These are phyloP conservation scores for Anastatica hierochuntica DNA, from an alignment of 345 rosid genomes.

Conservation along the genomic window DNA sequence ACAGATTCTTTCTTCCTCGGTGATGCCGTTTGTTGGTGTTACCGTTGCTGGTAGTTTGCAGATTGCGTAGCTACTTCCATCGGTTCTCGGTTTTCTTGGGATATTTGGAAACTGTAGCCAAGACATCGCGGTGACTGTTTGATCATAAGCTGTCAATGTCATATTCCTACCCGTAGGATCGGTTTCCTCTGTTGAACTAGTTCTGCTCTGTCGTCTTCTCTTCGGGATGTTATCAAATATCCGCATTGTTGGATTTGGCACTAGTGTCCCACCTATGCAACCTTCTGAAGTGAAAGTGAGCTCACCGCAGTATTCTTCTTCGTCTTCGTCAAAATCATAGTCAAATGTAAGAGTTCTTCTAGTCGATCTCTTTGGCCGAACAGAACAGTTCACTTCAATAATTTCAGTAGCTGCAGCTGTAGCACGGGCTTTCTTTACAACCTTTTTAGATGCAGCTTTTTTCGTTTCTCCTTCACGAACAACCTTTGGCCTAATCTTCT, in stretches of 20 bases:
- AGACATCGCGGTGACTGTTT: slow-evolving; percentile 11
- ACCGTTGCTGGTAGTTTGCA: background rate
- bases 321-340: background rate
- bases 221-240: background rate
- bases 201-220: background rate
- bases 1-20: too few species aligned
- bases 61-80: slow-evolving; percentile 23
- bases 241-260: background rate
- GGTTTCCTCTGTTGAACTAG: background rate
- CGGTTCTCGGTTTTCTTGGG: slow-evolving; percentile 42
- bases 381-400: slow-evolving; percentile 5
- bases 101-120: slow-evolving; percentile 19
- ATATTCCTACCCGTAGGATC: background rate
- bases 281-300: background rate
- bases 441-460: slow-evolving; percentile 25
- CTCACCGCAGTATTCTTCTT: background rate
- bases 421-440: slow-evolving; percentile 32
- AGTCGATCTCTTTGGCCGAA: slow-evolving; percentile 32
- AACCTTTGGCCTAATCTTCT: slow-evolving; percentile 71
- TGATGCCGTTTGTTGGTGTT: too few species aligned
- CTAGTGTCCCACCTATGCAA: background rate
- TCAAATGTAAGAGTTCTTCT: slow-evolving; percentile 31
- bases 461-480: slow-evolving; percentile 38
- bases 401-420: slow-evolving; percentile 20
- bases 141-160: slow-evolving; percentile 27